Evolutionary conservation across 805 yeast species (phyloP).

Genomic region (Pichia rugopelliculosa): DNA sequence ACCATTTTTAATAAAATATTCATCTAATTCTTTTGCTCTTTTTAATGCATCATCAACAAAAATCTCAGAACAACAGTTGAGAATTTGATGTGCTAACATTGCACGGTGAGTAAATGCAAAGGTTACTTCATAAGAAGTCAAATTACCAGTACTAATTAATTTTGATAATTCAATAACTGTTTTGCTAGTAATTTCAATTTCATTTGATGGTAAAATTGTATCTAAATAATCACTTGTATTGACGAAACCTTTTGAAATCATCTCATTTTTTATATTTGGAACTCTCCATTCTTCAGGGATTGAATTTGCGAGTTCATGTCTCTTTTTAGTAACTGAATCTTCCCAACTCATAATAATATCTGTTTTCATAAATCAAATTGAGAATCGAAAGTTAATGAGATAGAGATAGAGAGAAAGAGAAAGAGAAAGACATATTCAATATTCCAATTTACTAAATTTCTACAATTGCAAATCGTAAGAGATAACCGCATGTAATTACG

Average conservation of each 20-base stretch:
- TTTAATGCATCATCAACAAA: slow-evolving; percentile 54
- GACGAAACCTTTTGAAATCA: slow-evolving; percentile 30
- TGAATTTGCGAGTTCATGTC: not conserved
- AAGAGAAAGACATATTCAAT: no score
- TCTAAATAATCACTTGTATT: slow-evolving; percentile 25
- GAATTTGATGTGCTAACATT: slow-evolving; percentile 48
- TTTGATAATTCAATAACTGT: not conserved
- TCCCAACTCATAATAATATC: not conserved
- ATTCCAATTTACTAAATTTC: no score
- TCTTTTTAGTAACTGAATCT: not conserved
- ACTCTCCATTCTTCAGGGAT: not conserved
- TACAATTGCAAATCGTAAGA: no score
- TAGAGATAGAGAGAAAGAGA: no score
- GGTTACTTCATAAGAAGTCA: slow-evolving; percentile 32
- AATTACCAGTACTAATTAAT: slow-evolving; percentile 16
- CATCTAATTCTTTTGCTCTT: slow-evolving; percentile 32
- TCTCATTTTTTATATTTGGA: slow-evolving; percentile 21
- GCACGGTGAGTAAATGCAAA: slow-evolving; percentile 53
- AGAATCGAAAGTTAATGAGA: no score
- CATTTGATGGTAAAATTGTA: slow-evolving; percentile 9
- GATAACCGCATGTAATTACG: no score
- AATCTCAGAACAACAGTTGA: slow-evolving; percentile 33
- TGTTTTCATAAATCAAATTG: no score
- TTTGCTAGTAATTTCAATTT: slow-evolving; percentile 5
- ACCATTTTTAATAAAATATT: slow-evolving; percentile 25